Percentiles rank a stretch among this genome's conserved stretches.
Evolutionary conservation across 1,284 basidiomycete species (phyloP).

Genomic region (Inonotus obliquus): DNA sequence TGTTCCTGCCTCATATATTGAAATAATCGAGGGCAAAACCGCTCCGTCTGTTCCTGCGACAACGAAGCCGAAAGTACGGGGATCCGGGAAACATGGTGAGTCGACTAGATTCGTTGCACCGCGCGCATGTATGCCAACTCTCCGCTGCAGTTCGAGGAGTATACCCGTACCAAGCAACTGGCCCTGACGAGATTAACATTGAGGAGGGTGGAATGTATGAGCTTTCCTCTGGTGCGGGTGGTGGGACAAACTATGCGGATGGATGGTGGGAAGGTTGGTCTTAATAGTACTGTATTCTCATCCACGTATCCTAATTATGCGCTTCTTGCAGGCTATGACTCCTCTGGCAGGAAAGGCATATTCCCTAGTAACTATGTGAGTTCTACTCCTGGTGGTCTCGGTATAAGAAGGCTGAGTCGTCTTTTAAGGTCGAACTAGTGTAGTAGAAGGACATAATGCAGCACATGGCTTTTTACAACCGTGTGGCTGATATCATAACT

Average conservation of each 20-base stretch:
- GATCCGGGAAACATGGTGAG: conserved; percentile 46
- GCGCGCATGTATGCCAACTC: not conserved
- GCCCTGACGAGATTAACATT: conserved; percentile 65
- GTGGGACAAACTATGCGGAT: conserved; percentile 62
- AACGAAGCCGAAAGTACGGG: conserved; percentile 23
- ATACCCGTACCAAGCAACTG: conserved; percentile 65
- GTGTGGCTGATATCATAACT: no score
- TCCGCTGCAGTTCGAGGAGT: conserved; percentile 56
- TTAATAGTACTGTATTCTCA: conserved; percentile 7
- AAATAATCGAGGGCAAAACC: conserved; percentile 30
- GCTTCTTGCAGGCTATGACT: conserved; percentile 47
- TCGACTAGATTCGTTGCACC: not conserved
- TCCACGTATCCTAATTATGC: not conserved
- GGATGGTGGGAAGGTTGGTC: conserved; percentile 87
- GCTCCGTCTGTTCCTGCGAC: conserved; percentile 11
- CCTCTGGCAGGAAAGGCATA: conserved; percentile 62
- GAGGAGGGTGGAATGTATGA: conserved; percentile 57
- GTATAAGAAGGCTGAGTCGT: not conserved
- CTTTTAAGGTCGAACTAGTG: conserved; percentile 2
- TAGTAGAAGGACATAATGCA: not conserved
- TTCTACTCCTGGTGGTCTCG: conserved; percentile 16
- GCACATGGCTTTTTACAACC: no score
- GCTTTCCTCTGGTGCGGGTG: conserved; percentile 54
- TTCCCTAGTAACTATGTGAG: conserved; percentile 84
- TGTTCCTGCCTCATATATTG: conserved; percentile 75